Percentiles rank a stretch among this genome's conserved stretches.
Conservation (phyloP, 139 green algal species). For the Micractinium conductrix region DNA sequence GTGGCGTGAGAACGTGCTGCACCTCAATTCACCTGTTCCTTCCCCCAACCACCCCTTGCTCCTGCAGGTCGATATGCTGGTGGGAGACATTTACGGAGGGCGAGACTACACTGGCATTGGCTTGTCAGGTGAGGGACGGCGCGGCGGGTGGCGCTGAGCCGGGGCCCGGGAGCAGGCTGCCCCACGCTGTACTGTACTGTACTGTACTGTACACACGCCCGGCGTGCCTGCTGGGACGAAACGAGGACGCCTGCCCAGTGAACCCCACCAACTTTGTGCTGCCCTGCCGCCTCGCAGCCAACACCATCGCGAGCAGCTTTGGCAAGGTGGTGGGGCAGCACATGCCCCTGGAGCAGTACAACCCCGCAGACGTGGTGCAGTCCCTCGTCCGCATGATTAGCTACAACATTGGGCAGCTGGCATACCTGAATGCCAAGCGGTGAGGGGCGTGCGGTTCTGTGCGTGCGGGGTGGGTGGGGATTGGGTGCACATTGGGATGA, state of each 20-base stretch:
- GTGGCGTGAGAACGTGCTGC: too few relatives aligned
- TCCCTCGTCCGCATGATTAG: constrained; percentile 95
- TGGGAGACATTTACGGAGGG: constrained; percentile 99
- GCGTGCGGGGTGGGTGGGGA: too few relatives aligned
- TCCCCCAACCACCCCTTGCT: not conserved
- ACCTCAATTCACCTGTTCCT: too few relatives aligned
- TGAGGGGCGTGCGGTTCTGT: too few relatives aligned
- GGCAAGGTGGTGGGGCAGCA: constrained; percentile 73
- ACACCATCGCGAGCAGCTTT: constrained; percentile 96
- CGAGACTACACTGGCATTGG: constrained; percentile 94
- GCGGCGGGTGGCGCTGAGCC: too few relatives aligned
- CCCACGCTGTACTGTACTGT: too few relatives aligned
- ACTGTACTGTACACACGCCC: too few relatives aligned
- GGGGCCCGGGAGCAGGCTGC: too few relatives aligned
- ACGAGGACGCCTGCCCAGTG: too few relatives aligned
- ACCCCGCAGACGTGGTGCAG: constrained; percentile 91
- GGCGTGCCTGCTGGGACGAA: too few relatives aligned
- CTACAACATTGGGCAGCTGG: constrained; percentile 97
- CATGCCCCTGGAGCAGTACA: constrained; percentile 78
- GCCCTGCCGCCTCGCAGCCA: constrained; percentile 50
- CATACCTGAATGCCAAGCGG: constrained; percentile 88
- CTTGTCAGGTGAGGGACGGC: constrained; percentile 57
- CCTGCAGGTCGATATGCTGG: constrained; percentile 96
- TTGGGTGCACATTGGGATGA: too few relatives aligned
- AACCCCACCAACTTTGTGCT: not conserved